Base-by-base conservation (phyloP, 2,329 filamentous ascomycete species). In the Cytospora leucostoma region DNA sequence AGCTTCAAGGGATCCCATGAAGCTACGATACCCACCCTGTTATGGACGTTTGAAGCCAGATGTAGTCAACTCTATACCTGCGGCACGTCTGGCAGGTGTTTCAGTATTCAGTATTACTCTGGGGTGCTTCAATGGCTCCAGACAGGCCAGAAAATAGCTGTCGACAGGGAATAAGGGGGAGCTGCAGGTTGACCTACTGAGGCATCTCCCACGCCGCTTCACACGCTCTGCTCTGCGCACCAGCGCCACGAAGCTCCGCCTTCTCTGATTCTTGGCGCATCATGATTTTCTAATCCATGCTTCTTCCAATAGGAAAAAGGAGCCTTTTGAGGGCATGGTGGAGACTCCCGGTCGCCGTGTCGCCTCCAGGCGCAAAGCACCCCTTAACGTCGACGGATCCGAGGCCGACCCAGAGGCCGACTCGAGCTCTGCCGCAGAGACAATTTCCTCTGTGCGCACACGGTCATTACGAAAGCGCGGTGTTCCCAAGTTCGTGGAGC, bases 291-390 rank as follows among this genome's bases (percentile, higher is more conserved):
- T 57, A 44, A 62, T 12, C 17, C 12, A n/a, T 19, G 7, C 10
- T 40, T 32, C 17, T 13, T 11, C 15, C 38, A 32, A 58, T 60
- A 87, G 84, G 68, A 87, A 87, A 74, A 85, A 84, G 75, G 84
- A 86, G 71, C 80, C 84, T 63, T 86, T 85, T 69, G 79, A 84
- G 40, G 84, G 84, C 69, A 85, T 87, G 84, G 75, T 87, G 65
- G 83, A 85, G 73, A 87, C 84, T 10, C 83, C 84, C 33, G 69
- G 75, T 50, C 81, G 81, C 51, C 75, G 77, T 51, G 61, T 61
- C 37, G 77, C 78, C 63, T 76, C 77, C 53, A 79, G 82, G 70
- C 81, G 83, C 69, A 84, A 83, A 70, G 78, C 81, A 11, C 79
- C 79, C 32, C 76, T 81, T 56, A 75, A 78, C 40, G 70, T 75